phyloP scores from a whole-genome alignment of 306 rosid species.

The Acacia acuminata region DNA sequence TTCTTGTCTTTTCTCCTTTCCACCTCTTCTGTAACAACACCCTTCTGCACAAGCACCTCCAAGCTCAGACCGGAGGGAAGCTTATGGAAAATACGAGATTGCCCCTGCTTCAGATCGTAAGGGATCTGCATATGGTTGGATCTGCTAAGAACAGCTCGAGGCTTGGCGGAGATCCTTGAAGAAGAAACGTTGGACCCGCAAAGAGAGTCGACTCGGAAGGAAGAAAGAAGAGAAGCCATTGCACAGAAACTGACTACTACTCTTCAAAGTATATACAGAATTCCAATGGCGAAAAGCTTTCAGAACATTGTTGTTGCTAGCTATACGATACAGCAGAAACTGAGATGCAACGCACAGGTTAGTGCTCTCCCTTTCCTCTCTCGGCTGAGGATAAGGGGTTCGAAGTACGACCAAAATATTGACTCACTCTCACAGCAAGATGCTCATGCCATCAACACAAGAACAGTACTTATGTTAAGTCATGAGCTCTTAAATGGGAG shows the following conservation, averaged over 20 bases:
- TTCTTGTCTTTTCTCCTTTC: not conserved
- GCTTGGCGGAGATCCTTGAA: conserved; percentile 9
- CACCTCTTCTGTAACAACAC: conserved; percentile 29
- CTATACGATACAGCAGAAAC: not conserved
- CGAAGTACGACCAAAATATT: not conserved
- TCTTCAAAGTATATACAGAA: not conserved
- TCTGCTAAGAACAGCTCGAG: conserved; percentile 38
- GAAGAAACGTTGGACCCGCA: conserved; percentile 27
- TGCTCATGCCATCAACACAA: too few relatives aligned
- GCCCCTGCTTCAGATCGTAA: conserved; percentile 64
- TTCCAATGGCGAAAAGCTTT: not conserved
- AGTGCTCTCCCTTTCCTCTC: not conserved
- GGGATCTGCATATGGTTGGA: conserved; percentile 50
- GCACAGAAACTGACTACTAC: not conserved
- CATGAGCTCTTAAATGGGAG: too few relatives aligned
- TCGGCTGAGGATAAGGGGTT: not conserved
- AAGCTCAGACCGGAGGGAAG: conserved; percentile 78
- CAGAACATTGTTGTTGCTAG: not conserved
- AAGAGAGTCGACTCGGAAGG: conserved; percentile 17
- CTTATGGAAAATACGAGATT: conserved; percentile 73
- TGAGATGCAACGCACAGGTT: not conserved
- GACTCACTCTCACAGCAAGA: not conserved
- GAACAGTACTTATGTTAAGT: too few relatives aligned
- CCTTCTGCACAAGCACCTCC: conserved; percentile 72
- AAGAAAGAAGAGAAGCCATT: conserved; percentile 47